Percentiles rank a stretch among this genome's conserved stretches.
These are phyloP conservation scores for Linum trigynum DNA, from an alignment of 345 rosid genomes.

Conservation along the genomic window DNA sequence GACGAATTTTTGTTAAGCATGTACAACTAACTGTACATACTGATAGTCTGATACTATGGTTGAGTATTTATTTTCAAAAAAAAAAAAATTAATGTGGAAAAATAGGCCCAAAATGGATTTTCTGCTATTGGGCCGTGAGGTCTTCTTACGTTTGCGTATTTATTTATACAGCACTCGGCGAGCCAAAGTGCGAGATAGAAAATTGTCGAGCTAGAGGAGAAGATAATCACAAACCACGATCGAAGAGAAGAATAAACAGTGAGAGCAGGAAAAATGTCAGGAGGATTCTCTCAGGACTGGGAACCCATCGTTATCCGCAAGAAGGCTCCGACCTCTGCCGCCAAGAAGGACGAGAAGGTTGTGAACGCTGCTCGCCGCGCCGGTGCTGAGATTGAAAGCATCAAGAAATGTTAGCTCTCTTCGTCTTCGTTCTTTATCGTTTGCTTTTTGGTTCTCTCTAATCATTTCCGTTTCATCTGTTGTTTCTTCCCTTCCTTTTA, in stretches of 20 bases:
- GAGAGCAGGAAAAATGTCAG: conserved; percentile 16
- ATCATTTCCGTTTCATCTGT: background rate
- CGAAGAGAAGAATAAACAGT: background rate
- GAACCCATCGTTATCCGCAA: conserved; percentile 78
- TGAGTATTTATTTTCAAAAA: too few species aligned
- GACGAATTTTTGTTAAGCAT: too few species aligned
- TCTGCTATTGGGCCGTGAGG: too few species aligned
- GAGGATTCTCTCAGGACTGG: conserved; percentile 77
- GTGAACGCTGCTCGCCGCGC: conserved; percentile 84
- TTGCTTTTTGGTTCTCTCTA: too few species aligned
- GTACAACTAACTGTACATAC: too few species aligned
- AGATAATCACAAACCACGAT: background rate
- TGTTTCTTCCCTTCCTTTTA: background rate
- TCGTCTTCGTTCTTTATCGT: background rate
- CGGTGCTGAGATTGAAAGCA: conserved; percentile 69
- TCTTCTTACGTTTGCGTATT: too few species aligned
- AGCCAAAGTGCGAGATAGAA: too few species aligned
- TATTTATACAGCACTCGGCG: too few species aligned
- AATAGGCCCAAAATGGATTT: too few species aligned
- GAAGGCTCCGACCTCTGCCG: conserved; percentile 54
- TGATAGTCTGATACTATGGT: too few species aligned
- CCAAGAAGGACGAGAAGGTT: conserved; percentile 72
- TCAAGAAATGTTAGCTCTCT: conserved; percentile 38
- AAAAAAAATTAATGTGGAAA: too few species aligned
- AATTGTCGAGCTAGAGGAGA: background rate